Conservation (phyloP, 441 rosid genomes). For the Mallotus repandus region DNA sequence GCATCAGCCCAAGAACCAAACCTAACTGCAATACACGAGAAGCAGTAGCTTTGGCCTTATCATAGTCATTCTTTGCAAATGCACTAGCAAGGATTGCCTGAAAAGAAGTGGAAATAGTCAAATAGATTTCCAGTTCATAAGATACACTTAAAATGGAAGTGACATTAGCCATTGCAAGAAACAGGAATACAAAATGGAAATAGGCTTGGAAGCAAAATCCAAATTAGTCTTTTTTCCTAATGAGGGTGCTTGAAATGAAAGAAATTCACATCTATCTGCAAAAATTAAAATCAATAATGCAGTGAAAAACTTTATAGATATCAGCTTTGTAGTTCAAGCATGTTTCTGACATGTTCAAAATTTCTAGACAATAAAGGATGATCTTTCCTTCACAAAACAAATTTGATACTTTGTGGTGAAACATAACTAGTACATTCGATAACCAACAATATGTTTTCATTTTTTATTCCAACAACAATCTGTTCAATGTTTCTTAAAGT, state of each 20-base stretch:
- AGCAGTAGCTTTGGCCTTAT: conserved; percentile 36
- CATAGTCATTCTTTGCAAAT: conserved; percentile 45
- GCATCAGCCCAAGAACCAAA: conserved; percentile 41
- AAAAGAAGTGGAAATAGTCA: neutral
- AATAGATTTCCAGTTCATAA: neutral
- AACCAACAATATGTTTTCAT: neutral
- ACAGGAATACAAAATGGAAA: neutral
- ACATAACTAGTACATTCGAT: neutral
- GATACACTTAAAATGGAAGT: neutral
- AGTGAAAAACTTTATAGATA: neutral
- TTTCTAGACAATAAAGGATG: neutral
- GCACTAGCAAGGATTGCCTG: conserved; percentile 61
- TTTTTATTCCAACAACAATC: neutral
- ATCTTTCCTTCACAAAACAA: neutral
- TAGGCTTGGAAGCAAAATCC: neutral
- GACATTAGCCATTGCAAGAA: neutral
- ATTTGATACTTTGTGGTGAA: neutral
- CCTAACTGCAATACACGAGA: conserved; percentile 50
- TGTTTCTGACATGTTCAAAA: no score
- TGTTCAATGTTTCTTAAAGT: neutral
- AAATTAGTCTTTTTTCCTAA: neutral
- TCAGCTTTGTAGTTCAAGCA: neutral
- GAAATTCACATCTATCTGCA: neutral
- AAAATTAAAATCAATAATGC: conserved; percentile 1
- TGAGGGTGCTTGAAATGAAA: neutral